A percentile compares a stretch with the other conserved stretches of the same genome.
These are phyloP conservation scores for Talaromyces sp. DNA, from an alignment of 2,329 filamentous ascomycete species.

Conservation along the genomic window DNA sequence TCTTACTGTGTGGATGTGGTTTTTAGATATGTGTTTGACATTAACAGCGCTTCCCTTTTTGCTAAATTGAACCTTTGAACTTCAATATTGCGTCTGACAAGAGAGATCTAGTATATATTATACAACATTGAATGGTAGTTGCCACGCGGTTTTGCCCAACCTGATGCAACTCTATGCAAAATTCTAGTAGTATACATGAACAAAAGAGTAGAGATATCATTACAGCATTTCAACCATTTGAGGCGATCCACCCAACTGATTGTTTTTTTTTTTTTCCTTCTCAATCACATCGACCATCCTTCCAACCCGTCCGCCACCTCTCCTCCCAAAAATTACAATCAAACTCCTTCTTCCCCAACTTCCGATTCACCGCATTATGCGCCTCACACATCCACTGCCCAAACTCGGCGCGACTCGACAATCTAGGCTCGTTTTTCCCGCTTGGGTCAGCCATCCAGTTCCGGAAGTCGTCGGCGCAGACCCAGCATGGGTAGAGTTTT, in stretches of 20 bases:
- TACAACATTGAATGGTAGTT: not conserved
- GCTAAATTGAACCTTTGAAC: not conserved
- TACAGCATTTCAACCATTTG: not conserved
- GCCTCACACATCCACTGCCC: conserved; percentile 48
- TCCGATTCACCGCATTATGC: conserved; percentile 53
- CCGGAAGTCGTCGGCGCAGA: conserved; percentile 89
- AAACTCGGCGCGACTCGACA: conserved; percentile 47
- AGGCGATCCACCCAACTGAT: not conserved
- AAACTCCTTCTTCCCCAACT: conserved; percentile 85
- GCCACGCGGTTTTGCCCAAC: not conserved
- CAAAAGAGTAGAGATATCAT: not conserved
- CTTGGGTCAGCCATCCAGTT: conserved; percentile 63
- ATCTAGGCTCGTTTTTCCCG: conserved; percentile 56
- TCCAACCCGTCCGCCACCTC: conserved; percentile 86
- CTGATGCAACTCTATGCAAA: not conserved
- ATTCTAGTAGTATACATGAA: not conserved
- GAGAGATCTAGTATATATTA: not conserved
- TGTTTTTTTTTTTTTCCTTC: too few species aligned
- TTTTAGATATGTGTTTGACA: too few species aligned
- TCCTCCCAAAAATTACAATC: conserved; percentile 90
- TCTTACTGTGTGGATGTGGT: too few species aligned
- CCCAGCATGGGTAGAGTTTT: conserved; percentile 90
- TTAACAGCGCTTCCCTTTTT: not conserved
- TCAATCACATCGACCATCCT: conserved; percentile 58
- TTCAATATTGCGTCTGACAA: not conserved